These are phyloP conservation scores for Hyaloscypha hepaticicola DNA, from an alignment of 495 filamentous ascomycete species.

Conservation along the genomic window DNA sequence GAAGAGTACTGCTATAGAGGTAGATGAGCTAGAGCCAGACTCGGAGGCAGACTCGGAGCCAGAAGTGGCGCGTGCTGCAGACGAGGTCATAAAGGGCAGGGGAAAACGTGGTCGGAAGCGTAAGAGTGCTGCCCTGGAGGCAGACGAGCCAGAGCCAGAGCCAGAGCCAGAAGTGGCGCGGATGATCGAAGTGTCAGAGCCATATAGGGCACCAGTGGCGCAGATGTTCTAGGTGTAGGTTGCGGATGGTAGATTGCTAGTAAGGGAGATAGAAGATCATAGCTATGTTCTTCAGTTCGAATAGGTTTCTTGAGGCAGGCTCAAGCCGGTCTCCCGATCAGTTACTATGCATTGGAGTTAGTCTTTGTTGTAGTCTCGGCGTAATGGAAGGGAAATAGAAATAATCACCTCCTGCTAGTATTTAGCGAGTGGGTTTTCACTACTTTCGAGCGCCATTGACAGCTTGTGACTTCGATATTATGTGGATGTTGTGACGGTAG, in stretches of 20 bases:
- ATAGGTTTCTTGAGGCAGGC: conserved; percentile 17
- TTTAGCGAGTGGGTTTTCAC: conserved; percentile 8
- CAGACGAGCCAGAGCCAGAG: too few relatives aligned
- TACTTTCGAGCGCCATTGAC: neutral
- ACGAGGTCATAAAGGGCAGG: too few relatives aligned
- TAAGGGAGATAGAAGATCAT: conserved; percentile 8
- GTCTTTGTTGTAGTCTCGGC: conserved; percentile 18
- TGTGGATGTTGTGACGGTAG: neutral
- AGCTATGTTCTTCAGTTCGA: conserved; percentile 18
- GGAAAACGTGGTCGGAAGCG: too few relatives aligned
- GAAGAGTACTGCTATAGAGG: too few relatives aligned
- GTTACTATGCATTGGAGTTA: conserved; percentile 21
- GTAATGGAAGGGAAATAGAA: conserved; percentile 21
- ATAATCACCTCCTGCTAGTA: conserved; percentile 19
- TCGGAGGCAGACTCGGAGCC: too few relatives aligned
- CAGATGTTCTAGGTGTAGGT: too few relatives aligned
- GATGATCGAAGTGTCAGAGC: too few relatives aligned
- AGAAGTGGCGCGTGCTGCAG: too few relatives aligned
- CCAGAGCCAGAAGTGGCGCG: too few relatives aligned
- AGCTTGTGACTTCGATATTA: neutral
- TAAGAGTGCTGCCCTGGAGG: too few relatives aligned
- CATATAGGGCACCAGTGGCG: too few relatives aligned
- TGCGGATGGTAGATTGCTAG: conserved; percentile 7
- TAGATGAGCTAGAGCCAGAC: too few relatives aligned
- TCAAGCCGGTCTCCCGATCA: conserved; percentile 7